Percentiles rank a stretch among this genome's conserved stretches.
These are phyloP conservation scores for Pleoardoris graminearum DNA, from an alignment of 2,329 filamentous ascomycete genomes.

Conservation along the genomic window DNA sequence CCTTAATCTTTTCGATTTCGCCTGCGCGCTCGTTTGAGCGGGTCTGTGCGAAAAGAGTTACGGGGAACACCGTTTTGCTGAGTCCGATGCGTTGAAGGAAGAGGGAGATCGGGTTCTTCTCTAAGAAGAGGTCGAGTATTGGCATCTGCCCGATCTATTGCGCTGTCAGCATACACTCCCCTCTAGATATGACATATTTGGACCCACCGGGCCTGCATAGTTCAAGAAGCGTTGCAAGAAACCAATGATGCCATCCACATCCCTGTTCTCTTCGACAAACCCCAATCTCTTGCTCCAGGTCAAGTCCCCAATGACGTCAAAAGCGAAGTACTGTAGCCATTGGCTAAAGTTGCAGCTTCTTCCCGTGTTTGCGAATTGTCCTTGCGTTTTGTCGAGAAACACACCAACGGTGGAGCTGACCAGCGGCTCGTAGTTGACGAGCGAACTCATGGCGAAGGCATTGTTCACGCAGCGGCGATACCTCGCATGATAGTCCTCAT, in stretches of 20 bases:
- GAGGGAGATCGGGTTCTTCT: slow-evolving; percentile 75
- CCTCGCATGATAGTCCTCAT: slow-evolving; percentile 74
- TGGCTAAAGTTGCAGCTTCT: slow-evolving; percentile 64
- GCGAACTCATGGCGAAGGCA: slow-evolving; percentile 75
- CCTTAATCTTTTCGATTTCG: slow-evolving; percentile 55
- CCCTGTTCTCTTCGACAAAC: slow-evolving; percentile 73
- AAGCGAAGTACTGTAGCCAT: slow-evolving; percentile 81
- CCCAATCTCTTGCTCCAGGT: slow-evolving; percentile 76
- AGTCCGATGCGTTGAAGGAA: slow-evolving; percentile 69
- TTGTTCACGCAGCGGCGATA: slow-evolving; percentile 75
- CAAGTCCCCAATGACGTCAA: slow-evolving; percentile 78
- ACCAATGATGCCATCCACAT: slow-evolving; percentile 72
- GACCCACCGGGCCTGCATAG: slow-evolving; percentile 69
- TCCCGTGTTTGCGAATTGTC: slow-evolving; percentile 48
- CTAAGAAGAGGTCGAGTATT: slow-evolving; percentile 67
- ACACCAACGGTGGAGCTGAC: slow-evolving; percentile 74
- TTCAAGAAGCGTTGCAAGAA: slow-evolving; percentile 68
- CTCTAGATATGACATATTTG: neutral
- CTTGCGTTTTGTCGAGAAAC: slow-evolving; percentile 61
- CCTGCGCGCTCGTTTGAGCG: slow-evolving; percentile 67
- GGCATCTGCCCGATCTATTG: slow-evolving; percentile 72
- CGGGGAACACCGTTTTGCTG: slow-evolving; percentile 70
- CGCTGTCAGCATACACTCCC: slow-evolving; percentile 21
- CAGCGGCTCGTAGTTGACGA: slow-evolving; percentile 79
- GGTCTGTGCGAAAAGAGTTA: slow-evolving; percentile 70